Conservation (phyloP, 768 basidiomycete genomes). For the Infundibulicybe gibba region DNA sequence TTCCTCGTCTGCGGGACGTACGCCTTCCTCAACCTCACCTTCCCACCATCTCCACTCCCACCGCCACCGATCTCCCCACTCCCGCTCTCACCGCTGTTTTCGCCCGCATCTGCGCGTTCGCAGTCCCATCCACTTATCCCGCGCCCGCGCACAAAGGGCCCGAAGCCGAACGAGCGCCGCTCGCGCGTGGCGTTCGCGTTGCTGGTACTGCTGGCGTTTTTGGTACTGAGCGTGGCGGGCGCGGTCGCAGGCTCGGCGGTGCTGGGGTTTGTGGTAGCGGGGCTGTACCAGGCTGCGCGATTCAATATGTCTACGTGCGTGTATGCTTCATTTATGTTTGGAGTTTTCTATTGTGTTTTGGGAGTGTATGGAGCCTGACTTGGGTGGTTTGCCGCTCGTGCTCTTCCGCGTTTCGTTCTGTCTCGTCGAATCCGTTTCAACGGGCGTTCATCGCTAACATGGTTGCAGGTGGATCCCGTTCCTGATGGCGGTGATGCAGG, state of each 20-base stretch:
- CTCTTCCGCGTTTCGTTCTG: constrained; percentile 2
- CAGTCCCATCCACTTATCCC: too few species aligned
- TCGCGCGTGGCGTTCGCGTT: constrained; percentile 45
- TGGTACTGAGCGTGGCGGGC: constrained; percentile 37
- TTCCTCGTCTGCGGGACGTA: constrained; percentile 45
- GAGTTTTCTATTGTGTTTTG: not conserved
- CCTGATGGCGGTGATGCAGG: constrained; percentile 38
- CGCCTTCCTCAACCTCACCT: constrained; percentile 50
- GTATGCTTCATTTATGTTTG: not conserved
- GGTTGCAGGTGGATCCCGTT: constrained; percentile 42
- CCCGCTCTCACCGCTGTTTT: constrained; percentile 8
- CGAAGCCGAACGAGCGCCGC: constrained; percentile 33
- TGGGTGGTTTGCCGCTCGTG: not conserved
- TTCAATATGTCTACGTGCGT: constrained; percentile 52
- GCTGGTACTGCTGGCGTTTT: constrained; percentile 39
- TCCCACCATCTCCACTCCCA: constrained; percentile 29
- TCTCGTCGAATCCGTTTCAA: too few species aligned
- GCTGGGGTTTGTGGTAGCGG: constrained; percentile 38
- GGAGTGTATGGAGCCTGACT: too few species aligned
- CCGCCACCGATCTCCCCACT: constrained; percentile 6
- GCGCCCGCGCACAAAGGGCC: not conserved
- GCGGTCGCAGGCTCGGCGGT: constrained; percentile 44
- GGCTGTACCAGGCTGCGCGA: constrained; percentile 38
- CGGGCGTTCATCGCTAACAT: too few species aligned
- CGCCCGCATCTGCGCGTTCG: not conserved